Evolutionary conservation across 1,284 basidiomycete genomes (phyloP), one percentile per base, ranked within the genome.

Genomic region (Agaricales sp.): DNA sequence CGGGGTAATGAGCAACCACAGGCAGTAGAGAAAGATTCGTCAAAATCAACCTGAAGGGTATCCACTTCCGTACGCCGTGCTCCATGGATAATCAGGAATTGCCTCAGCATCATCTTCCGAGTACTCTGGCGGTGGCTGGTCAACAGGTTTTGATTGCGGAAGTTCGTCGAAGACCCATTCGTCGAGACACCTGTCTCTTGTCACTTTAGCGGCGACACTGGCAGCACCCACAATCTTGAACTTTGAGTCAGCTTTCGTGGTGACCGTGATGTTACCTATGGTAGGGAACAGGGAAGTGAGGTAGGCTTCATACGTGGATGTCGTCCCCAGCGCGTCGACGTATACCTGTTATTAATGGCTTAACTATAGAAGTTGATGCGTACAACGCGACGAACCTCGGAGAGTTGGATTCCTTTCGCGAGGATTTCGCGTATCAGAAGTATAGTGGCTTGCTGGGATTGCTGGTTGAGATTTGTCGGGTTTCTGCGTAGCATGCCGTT

Each of bases 211-310:
- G 3, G 93, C 90, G 24, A 99, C 92, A 63, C 89, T 93, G 1
- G 95, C 96, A 3, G 95, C 95, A 18, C 92, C 89, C 50, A 99
- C 96, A 54, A 99, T 93, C 58, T 94, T 96, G 75, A 84, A 99
- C 56, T 92, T 83, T 16, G 87, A 87, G 63, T 99, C 95, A 13
- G 95, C 95, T 67, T 99, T 98, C 22, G 82, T 82, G 16, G 86
- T 81, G 12, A 99, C 95, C 0, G 89, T 93, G 63, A 98, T 94
- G 39, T 74, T 69, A 8, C 11, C 11, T 55, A 95, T 86, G 2
- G 79, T 80, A 0, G 90, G 88, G 63, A 96, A 97, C 43, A 82
- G 62, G 6, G 74, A 72, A 6, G 87, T 83, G 2, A 97, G 77
- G 57, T 86, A 85, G 16, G 77, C 73, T 65, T 94, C 78, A 66